A percentile compares a stretch with the other conserved stretches of the same genome.
Evolutionary conservation across 768 basidiomycete species (phyloP).

Genomic region (Boletus tylopilopsis): DNA sequence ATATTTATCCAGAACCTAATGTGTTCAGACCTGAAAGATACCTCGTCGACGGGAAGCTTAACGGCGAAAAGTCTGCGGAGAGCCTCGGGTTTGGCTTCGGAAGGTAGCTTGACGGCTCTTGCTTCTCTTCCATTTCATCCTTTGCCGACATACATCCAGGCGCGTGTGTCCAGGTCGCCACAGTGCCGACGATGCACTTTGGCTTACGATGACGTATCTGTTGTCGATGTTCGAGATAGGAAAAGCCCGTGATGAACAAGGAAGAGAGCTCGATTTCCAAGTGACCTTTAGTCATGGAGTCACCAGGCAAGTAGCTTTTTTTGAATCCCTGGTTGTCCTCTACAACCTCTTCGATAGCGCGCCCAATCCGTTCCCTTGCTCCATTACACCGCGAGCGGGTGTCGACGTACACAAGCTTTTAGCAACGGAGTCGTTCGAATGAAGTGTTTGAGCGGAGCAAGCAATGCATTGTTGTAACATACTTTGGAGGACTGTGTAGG

Average conservation of each 20-base stretch:
- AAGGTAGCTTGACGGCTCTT: constrained; percentile 13
- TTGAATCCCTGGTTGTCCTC: too few species aligned
- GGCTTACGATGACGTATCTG: constrained; percentile 26
- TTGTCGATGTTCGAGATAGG: constrained; percentile 27
- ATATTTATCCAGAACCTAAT: constrained; percentile 17
- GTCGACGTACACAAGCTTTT: constrained; percentile 3
- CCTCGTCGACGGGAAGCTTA: constrained; percentile 14
- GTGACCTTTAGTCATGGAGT: constrained; percentile 14
- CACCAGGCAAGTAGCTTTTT: constrained; percentile 2
- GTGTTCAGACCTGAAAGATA: constrained; percentile 33
- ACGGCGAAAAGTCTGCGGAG: not conserved
- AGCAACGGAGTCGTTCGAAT: not conserved
- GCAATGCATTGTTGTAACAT: too few species aligned
- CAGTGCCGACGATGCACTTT: constrained; percentile 28
- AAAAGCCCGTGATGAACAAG: constrained; percentile 22
- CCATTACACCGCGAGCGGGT: constrained; percentile 5
- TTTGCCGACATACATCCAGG: constrained; percentile 7
- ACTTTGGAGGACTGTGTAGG: too few species aligned
- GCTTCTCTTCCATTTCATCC: not conserved
- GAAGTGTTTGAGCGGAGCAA: too few species aligned
- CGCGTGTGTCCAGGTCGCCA: constrained; percentile 32
- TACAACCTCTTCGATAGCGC: constrained; percentile 2
- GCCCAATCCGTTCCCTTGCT: constrained; percentile 13
- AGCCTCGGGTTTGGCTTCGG: constrained; percentile 21
- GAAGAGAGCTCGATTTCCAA: constrained; percentile 24